A percentile compares a stretch with the other conserved stretches of the same genome.
Conservation (phyloP, 257 asterid genomes). For the Solanum paucissectum region DNA sequence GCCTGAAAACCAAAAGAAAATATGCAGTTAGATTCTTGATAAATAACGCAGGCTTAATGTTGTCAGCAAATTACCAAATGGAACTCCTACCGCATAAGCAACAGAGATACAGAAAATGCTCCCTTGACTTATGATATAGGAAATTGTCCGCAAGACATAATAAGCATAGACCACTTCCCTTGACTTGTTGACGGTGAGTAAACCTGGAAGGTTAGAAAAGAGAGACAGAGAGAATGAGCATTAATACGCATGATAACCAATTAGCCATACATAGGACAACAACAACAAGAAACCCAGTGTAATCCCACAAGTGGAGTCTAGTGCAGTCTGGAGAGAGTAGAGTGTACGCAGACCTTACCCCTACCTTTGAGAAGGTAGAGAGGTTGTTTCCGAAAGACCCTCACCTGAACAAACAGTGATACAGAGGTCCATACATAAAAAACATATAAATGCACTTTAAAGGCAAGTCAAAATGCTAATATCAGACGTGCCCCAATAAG, state of each 20-base stretch:
- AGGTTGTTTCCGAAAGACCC: neutral
- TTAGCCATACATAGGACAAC: neutral
- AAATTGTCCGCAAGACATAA: constrained; percentile 56
- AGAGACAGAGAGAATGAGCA: neutral
- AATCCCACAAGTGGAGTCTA: neutral
- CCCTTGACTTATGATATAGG: constrained; percentile 80
- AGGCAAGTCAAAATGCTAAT: neutral
- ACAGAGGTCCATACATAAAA: neutral
- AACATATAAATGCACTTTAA: neutral
- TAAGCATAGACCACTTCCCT: constrained; percentile 73
- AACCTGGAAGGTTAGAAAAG: constrained; percentile 37
- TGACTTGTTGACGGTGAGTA: constrained; percentile 69
- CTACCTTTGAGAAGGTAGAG: neutral
- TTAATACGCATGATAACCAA: neutral
- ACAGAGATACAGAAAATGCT: constrained; percentile 85
- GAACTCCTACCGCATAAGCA: constrained; percentile 71
- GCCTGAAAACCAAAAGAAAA: constrained; percentile 40
- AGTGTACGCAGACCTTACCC: neutral
- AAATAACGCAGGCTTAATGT: neutral
- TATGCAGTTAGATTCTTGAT: neutral
- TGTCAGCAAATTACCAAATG: neutral
- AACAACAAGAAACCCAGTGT: neutral
- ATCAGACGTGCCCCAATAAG: neutral
- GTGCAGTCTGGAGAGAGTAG: neutral
- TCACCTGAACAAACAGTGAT: neutral